Evolutionary conservation across 73 alveolate genomes (phyloP).

Genomic region (Durusdinium trenchii): DNA sequence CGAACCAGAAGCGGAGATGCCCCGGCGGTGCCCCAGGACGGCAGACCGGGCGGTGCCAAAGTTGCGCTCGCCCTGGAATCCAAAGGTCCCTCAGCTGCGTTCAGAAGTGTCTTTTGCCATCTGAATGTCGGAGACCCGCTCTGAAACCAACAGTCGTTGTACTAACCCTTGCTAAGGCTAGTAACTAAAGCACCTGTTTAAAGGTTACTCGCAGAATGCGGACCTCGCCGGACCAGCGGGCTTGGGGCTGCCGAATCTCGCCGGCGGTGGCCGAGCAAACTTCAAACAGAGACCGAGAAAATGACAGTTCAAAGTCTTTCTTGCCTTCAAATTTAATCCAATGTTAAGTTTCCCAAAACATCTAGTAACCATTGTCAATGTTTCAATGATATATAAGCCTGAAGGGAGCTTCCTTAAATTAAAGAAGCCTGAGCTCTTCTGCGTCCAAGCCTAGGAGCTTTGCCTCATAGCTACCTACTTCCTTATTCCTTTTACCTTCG

Average conservation of each 20-base stretch:
- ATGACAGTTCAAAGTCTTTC: too few relatives aligned
- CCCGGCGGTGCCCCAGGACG: background rate
- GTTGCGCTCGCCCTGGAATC: conserved; percentile 47
- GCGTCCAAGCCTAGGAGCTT: background rate
- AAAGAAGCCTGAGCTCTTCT: too few relatives aligned
- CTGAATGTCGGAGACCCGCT: background rate
- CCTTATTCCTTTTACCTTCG: background rate
- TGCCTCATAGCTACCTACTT: background rate
- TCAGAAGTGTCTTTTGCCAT: background rate
- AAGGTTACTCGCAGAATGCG: background rate
- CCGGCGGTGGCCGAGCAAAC: too few relatives aligned
- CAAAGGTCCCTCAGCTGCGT: background rate
- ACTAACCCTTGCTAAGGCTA: background rate
- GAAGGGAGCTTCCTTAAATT: too few relatives aligned
- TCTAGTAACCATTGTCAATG: too few relatives aligned
- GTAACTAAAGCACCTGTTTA: background rate
- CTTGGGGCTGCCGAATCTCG: too few relatives aligned
- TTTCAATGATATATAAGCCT: too few relatives aligned
- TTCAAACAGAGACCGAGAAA: too few relatives aligned
- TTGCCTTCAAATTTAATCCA: too few relatives aligned
- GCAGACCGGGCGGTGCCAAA: conserved; percentile 9
- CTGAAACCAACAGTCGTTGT: background rate
- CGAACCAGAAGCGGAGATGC: background rate
- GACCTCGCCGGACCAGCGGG: too few relatives aligned
- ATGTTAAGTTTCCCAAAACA: too few relatives aligned